Conservation (phyloP, 1,284 basidiomycete genomes). For the Wolfiporia cocos region DNA sequence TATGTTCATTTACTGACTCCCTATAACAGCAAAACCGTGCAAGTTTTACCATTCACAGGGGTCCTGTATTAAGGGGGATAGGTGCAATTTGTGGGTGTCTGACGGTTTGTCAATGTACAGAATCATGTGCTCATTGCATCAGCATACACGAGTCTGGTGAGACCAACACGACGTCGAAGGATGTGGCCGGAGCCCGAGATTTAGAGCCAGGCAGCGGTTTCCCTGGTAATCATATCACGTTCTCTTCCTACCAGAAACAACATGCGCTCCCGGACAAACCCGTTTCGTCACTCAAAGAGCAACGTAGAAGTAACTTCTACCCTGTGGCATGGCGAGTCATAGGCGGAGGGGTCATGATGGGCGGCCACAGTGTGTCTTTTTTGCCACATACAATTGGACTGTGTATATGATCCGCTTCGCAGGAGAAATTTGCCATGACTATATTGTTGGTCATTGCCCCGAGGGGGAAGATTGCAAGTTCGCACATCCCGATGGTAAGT, state of each 20-base stretch:
- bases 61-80: constrained; percentile 51
- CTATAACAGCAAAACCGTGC: constrained; percentile 60
- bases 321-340: constrained; percentile 43
- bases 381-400: background rate
- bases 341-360: constrained; percentile 44
- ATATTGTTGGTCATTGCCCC: constrained; percentile 28
- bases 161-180: no score
- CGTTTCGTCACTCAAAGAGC: constrained; percentile 26
- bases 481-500: constrained; percentile 27
- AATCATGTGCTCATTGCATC: background rate
- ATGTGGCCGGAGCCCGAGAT: no score
- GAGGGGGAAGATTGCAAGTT: constrained; percentile 33
- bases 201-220: no score
- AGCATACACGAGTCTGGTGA: constrained; percentile 13
- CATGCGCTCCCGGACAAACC: constrained; percentile 25
- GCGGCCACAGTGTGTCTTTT: constrained; percentile 31
- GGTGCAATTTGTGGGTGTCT: constrained; percentile 70
- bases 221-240: no score
- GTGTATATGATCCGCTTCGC: background rate
- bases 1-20: no score
- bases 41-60: constrained; percentile 45
- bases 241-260: no score
- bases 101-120: background rate
- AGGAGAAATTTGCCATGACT: constrained; percentile 34
- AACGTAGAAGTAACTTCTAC: constrained; percentile 37